A percentile compares a stretch with the other conserved stretches of the same genome.
phyloP scores from a whole-genome alignment of 78 protist species.

The Protostelium mycophagum region DNA sequence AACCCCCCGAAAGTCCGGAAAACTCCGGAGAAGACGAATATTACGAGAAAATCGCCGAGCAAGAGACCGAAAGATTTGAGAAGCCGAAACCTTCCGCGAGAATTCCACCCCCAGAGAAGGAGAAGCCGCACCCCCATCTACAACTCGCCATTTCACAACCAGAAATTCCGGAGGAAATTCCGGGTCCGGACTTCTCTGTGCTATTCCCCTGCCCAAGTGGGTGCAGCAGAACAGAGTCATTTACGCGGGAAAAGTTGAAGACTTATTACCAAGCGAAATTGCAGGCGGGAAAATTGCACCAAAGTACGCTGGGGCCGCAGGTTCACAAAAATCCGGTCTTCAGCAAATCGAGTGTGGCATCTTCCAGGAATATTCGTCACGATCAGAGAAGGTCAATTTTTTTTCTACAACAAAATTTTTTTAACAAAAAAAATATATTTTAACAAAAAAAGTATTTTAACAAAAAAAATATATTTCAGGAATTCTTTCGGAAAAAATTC shows the following conservation, averaged over 20 bases:
- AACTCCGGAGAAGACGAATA: slow-evolving; percentile 35
- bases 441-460: not conserved
- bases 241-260: not conserved
- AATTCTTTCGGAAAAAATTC: not conserved
- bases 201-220: not conserved
- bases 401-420: no score
- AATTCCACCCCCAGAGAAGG: no score
- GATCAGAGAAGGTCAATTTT: not conserved
- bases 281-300: not conserved
- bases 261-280: not conserved
- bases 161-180: not conserved
- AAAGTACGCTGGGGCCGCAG: no score
- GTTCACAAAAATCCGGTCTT: not conserved
- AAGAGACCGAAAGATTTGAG: no score
- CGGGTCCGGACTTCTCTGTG: not conserved
- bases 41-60: slow-evolving; percentile 11
- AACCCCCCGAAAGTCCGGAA: no score
- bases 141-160: no score
- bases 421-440: no score
- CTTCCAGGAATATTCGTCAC: not conserved
- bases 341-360: not conserved
- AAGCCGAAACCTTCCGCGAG: no score
- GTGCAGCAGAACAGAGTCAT: not conserved
- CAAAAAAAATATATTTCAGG: not conserved
- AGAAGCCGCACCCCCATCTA: no score